Evolutionary conservation across 306 rosid species (phyloP), one percentile per base, ranked within the genome.

Genomic region (Carpinus fangiana): DNA sequence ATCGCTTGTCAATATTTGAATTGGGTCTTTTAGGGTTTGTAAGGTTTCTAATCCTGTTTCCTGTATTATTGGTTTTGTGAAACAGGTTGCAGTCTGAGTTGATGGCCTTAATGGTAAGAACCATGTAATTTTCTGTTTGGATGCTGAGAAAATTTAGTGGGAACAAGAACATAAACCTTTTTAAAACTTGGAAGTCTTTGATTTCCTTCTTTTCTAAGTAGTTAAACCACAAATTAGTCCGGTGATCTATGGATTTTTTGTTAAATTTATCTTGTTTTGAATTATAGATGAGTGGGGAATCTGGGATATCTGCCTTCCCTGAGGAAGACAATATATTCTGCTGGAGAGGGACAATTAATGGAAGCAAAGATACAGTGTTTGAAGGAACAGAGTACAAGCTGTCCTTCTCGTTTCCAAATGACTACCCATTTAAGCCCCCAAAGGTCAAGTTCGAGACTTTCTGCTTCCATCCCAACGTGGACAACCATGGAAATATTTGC

Each of bases 281-380:
- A 79, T 78, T 81, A 8, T 51, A 94, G 98, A 94, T 94, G 98
- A 86, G 98, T 68, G 99, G 97, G 45, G 98, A 93, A 72, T 81
- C 94, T 20, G 97, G 97, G 48, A 83, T 96, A 73, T 96, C 99
- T 56, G 99, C 93, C 0, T 96, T 96, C 55, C 99, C 99, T 16
- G 99, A 91, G 66, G 99, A 91, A 84, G 98, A 96, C 79, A 96
- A 96, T 87, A 93, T 93, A 52, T 86, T 96, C 74, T 89, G 91
- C 77, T 96, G 98, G 99, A 96, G 93, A 89, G 98, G 99, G 73
- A 96, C 98, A 56, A 96, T 96, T 41, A 76, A 78, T 1, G 99
- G 99, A 85, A 96, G 98, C 91, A 88, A 93, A 83, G 98, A 93
- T 8, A 93, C 97, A 0, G 99, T 93, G 72, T 96, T 90, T 53